phyloP scores from a whole-genome alignment of 805 yeast species.

The Kodamaea lidongshanica region DNA sequence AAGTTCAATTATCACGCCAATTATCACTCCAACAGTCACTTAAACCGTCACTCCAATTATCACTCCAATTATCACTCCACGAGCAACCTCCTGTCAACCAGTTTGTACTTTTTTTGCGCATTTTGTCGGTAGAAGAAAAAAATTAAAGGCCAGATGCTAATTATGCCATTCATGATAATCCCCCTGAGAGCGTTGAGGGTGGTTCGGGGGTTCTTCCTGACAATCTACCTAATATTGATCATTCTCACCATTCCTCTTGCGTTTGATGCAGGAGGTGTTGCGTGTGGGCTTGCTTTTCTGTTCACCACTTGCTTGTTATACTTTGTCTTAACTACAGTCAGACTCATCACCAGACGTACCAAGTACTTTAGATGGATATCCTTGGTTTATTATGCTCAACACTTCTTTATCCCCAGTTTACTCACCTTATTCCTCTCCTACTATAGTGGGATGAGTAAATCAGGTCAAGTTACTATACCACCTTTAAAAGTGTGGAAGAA shows the following conservation, averaged over 20 bases:
- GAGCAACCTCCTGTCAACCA: too few relatives aligned
- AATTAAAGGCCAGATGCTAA: too few relatives aligned
- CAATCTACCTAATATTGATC: constrained; percentile 60
- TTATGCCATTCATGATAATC: too few relatives aligned
- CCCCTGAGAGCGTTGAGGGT: constrained; percentile 8
- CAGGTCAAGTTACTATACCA: constrained; percentile 2
- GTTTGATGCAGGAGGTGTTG: constrained; percentile 87
- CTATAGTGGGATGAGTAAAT: constrained; percentile 22
- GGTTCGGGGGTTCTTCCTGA: constrained; percentile 41
- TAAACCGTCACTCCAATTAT: too few relatives aligned
- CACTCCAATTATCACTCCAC: too few relatives aligned
- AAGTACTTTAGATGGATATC: constrained; percentile 41
- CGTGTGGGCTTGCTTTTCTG: constrained; percentile 84
- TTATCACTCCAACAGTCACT: too few relatives aligned
- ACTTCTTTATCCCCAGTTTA: constrained; percentile 73
- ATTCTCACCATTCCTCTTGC: constrained; percentile 85
- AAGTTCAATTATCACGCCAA: too few relatives aligned
- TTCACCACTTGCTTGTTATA: constrained; percentile 54
- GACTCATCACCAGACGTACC: constrained; percentile 45
- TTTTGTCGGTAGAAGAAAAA: too few relatives aligned
- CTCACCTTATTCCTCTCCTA: constrained; percentile 61
- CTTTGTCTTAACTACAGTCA: constrained; percentile 64
- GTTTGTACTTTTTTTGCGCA: too few relatives aligned
- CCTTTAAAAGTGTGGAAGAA: constrained; percentile 63
- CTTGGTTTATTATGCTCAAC: constrained; percentile 70